Percentiles rank a stretch among this genome's conserved stretches.
phyloP scores from a whole-genome alignment of 495 filamentous ascomycete genomes.

The Usnea hakonensis region DNA sequence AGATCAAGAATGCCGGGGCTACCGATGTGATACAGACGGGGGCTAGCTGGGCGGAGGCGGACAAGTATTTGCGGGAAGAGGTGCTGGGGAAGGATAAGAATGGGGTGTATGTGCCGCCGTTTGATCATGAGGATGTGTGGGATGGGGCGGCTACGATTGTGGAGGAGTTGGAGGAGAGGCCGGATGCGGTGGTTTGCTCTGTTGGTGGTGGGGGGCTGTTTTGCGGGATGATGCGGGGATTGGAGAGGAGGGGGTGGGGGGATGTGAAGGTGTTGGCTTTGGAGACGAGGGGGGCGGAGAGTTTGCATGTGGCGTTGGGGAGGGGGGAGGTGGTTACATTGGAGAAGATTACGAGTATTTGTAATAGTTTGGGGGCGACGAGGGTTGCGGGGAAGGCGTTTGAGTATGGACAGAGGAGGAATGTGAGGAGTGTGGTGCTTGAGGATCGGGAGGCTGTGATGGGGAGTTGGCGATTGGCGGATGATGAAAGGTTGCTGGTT shows the following conservation, averaged over 20 bases:
- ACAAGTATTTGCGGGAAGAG: slow-evolving; percentile 56
- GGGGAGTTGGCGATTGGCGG: slow-evolving; percentile 65
- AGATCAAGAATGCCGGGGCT: slow-evolving; percentile 62
- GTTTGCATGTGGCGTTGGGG: slow-evolving; percentile 52
- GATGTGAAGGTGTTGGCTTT: slow-evolving; percentile 61
- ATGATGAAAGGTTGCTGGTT: slow-evolving; percentile 73
- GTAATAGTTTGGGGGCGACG: slow-evolving; percentile 68
- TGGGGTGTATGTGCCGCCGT: slow-evolving; percentile 84
- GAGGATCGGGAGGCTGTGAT: slow-evolving; percentile 73
- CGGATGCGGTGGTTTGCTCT: slow-evolving; percentile 71
- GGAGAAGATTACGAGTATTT: slow-evolving; percentile 69
- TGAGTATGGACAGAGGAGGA: slow-evolving; percentile 46
- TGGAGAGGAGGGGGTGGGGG: slow-evolving; percentile 39
- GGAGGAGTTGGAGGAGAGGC: slow-evolving; percentile 60
- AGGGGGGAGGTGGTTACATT: slow-evolving; percentile 57
- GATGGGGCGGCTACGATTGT: slow-evolving; percentile 65
- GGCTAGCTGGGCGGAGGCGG: slow-evolving; percentile 67
- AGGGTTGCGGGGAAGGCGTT: slow-evolving; percentile 67
- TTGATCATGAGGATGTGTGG: slow-evolving; percentile 84
- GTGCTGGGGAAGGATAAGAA: slow-evolving; percentile 44
- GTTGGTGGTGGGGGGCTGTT: slow-evolving; percentile 88
- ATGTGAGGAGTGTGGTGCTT: slow-evolving; percentile 61
- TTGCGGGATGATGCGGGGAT: slow-evolving; percentile 66
- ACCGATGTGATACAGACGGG: slow-evolving; percentile 64
- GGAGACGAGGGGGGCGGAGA: slow-evolving; percentile 77